Conservation (phyloP, 2,329 filamentous ascomycete genomes). For the Raffaelea ambrosiae region DNA sequence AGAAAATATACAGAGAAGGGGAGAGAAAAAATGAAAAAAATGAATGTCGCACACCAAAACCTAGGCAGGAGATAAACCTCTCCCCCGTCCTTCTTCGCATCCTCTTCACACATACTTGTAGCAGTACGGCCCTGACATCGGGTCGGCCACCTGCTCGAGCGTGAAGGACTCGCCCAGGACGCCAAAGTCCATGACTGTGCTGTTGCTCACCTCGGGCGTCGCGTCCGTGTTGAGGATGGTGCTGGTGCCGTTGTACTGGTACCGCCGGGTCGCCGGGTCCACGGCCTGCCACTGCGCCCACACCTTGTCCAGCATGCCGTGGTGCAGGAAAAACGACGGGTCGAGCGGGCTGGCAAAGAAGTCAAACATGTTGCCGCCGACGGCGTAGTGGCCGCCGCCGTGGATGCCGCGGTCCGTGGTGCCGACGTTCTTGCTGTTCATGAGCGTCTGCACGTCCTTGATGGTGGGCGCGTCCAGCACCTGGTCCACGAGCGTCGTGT, state of each 20-base stretch:
- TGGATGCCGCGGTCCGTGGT: slow-evolving; percentile 21
- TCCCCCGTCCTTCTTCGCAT: too few relatives aligned
- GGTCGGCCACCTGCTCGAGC: neutral
- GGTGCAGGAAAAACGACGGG: slow-evolving; percentile 21
- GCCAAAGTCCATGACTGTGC: neutral
- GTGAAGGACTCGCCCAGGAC: neutral
- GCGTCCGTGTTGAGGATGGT: slow-evolving; percentile 1
- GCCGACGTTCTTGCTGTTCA: too few relatives aligned
- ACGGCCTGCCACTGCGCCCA: slow-evolving; percentile 24
- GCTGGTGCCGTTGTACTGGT: slow-evolving; percentile 2
- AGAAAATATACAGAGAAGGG: too few relatives aligned
- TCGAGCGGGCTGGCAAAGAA: slow-evolving; percentile 15
- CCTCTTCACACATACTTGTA: neutral
- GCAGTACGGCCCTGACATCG: neutral
- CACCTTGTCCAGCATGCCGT: slow-evolving; percentile 20
- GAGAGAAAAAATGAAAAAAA: too few relatives aligned
- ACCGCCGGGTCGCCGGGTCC: slow-evolving; percentile 13
- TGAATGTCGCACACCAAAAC: too few relatives aligned
- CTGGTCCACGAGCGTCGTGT: slow-evolving; percentile 17
- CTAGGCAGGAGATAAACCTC: too few relatives aligned
- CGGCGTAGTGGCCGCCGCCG: slow-evolving; percentile 21
- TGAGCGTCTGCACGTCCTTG: neutral
- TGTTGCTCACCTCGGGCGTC: neutral
- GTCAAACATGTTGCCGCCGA: slow-evolving; percentile 23
- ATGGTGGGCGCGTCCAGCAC: neutral